A percentile compares a stretch with the other conserved stretches of the same genome.
Evolutionary conservation across 2,329 filamentous ascomycete genomes (phyloP).

Genomic region (Aspergillus fumigatiaffinis): DNA sequence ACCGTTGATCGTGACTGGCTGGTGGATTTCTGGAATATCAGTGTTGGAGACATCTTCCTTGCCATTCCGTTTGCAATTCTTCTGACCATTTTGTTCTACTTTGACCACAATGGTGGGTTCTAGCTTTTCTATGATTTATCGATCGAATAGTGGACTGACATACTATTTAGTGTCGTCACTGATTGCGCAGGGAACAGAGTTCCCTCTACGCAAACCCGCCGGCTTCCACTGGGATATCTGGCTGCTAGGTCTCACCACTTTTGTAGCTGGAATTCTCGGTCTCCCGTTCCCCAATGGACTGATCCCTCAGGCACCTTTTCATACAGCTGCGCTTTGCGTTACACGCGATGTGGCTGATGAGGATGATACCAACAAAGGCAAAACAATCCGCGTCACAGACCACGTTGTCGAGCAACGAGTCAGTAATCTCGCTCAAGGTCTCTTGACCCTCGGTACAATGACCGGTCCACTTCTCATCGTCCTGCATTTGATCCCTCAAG

Average conservation of each 20-base stretch:
- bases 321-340: constrained; percentile 74
- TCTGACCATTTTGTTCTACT: constrained; percentile 81
- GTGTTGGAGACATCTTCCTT: constrained; percentile 69
- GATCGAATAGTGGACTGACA: neutral
- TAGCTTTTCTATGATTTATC: too few species aligned
- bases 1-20: constrained; percentile 72
- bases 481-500: constrained; percentile 73
- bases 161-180: constrained; percentile 64
- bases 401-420: constrained; percentile 66
- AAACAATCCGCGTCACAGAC: constrained; percentile 59
- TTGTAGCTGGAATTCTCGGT: constrained; percentile 69
- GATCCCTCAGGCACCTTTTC: constrained; percentile 79
- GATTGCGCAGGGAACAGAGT: constrained; percentile 79
- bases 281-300: constrained; percentile 79
- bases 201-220: constrained; percentile 73
- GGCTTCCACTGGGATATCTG: constrained; percentile 86
- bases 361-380: constrained; percentile 58
- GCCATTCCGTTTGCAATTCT: constrained; percentile 83
- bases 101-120: constrained; percentile 74
- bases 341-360: constrained; percentile 54
- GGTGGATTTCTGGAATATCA: constrained; percentile 75
- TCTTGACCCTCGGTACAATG: constrained; percentile 77
- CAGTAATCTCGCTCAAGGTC: constrained; percentile 72
- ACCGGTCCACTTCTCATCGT: constrained; percentile 68
- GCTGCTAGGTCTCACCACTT: constrained; percentile 73